phyloP scores from a whole-genome alignment of 176 grass and related monocot genomes.

The Zoysia japonica region DNA sequence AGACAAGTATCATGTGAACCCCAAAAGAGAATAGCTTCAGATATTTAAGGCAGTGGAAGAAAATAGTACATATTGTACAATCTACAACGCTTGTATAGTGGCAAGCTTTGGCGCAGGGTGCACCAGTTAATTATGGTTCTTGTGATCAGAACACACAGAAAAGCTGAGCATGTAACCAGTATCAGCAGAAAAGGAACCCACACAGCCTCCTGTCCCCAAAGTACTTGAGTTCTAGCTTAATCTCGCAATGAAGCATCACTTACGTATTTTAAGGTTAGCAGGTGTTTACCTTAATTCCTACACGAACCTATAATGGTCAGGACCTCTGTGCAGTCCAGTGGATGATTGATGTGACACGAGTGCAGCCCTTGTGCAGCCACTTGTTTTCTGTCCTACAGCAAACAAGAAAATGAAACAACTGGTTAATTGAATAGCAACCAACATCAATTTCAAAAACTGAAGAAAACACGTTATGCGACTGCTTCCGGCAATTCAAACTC shows the following conservation, averaged over 20 bases:
- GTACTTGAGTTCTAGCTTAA: conserved; percentile 19
- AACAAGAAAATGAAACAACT: conserved; percentile 8
- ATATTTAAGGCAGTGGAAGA: conserved; percentile 21
- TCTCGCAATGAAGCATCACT: conserved; percentile 13
- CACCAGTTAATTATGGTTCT: conserved; percentile 42
- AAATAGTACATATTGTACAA: conserved; percentile 34
- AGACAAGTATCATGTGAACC: conserved; percentile 33
- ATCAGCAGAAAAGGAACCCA: conserved; percentile 40
- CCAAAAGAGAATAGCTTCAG: conserved; percentile 22
- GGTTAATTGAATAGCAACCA: conserved; percentile 16
- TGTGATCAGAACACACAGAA: conserved; percentile 30
- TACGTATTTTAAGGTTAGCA: conserved; percentile 39
- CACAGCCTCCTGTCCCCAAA: conserved; percentile 25
- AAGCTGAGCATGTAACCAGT: conserved; percentile 38
- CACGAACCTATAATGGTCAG: conserved; percentile 35
- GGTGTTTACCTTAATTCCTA: conserved; percentile 34
- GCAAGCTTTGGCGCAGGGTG: conserved; percentile 44
- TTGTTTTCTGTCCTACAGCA: conserved; percentile 28
- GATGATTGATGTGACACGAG: conserved; percentile 28
- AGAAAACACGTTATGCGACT: conserved; percentile 10
- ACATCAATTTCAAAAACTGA: neutral
- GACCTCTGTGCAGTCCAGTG: conserved; percentile 26
- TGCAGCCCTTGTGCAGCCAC: conserved; percentile 14
- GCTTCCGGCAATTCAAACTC: conserved; percentile 28
- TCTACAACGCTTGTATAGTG: conserved; percentile 8